Evolutionary conservation across 768 basidiomycete genomes (phyloP), one percentile per base, ranked within the genome.

Genomic region (Kwoniella europaea): DNA sequence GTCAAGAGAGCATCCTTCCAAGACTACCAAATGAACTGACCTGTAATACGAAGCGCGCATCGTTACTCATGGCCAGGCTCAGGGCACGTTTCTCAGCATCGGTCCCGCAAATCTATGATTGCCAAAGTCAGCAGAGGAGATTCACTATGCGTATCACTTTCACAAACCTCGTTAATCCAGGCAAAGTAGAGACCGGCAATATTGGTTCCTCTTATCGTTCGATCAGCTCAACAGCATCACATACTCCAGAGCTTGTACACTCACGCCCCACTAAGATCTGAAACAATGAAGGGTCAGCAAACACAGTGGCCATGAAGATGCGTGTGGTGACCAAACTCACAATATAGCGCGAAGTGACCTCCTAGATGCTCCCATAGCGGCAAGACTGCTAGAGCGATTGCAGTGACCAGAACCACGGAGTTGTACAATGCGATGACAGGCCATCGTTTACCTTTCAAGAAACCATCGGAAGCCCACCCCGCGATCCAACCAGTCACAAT

Each of bases 61-160:
- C 57, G 16, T 41, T 58, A 58, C 57, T 58, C 57, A 58, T 58
- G 4, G 57, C 57, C 24, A 58, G n/a, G 29, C 41, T 58, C n/a
- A 58, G n/a, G 29, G 57, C 57, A 9, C 57, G 57, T 35, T 58
- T 58, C 24, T 58, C 57, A 10, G 29, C 57, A 13, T 58, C 24
- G 24, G 22, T 16, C 9, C 29, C 57, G 24, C 22, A 58, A 15
- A 58, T 35, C 22, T 15, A 18, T 15, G 29, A 58, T 27, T n/a
- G 29, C 6, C 35, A 35, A 35, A 35, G 35, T 35, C 29, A 35
- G 35, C 35, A 35, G 35, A 35, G 35, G 35, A 35, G 35, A 7
- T 35, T 35, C 35, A 35, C 15, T 1, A 18, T 16, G 3, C 6
- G 46, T 16, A 50, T 15, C 12, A 29, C 22, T 58, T 35, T 35